These are phyloP conservation scores for Begonia loranthoides DNA, from an alignment of 306 rosid genomes.

Conservation along the genomic window DNA sequence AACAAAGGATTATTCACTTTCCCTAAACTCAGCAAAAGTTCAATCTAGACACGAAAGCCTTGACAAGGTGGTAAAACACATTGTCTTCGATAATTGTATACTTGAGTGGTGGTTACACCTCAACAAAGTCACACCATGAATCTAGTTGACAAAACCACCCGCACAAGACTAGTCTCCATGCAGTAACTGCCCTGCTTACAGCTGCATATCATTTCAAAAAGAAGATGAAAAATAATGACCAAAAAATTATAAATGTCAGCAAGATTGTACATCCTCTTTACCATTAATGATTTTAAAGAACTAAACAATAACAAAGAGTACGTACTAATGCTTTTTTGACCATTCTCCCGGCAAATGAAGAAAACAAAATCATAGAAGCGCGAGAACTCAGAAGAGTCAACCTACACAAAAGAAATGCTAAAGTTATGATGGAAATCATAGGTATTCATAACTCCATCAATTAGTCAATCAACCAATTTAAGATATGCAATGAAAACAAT, in stretches of 20 bases:
- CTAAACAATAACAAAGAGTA: conserved; percentile 3
- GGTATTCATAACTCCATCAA: not conserved
- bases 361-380: conserved; percentile 85
- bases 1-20: no score
- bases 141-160: conserved; percentile 73
- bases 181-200: conserved; percentile 59
- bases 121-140: conserved; percentile 91
- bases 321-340: conserved; percentile 95
- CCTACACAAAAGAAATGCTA: conserved; percentile 30
- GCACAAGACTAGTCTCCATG: conserved; percentile 78
- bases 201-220: conserved; percentile 37
- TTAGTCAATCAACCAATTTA: not conserved
- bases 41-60: no score
- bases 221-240: conserved; percentile 3
- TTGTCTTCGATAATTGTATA: no score
- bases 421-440: not conserved
- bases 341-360: conserved; percentile 78
- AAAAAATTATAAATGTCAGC: conserved; percentile 7
- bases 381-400: conserved; percentile 55
- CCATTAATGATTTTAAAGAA: conserved; percentile 1
- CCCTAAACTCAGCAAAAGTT: no score
- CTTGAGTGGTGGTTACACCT: conserved; percentile 28
- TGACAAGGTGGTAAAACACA: no score
- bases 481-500: not conserved
- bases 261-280: conserved; percentile 1